Evolutionary conservation across 1,284 basidiomycete genomes (phyloP).

Genomic region (Leccinum pachyderme): DNA sequence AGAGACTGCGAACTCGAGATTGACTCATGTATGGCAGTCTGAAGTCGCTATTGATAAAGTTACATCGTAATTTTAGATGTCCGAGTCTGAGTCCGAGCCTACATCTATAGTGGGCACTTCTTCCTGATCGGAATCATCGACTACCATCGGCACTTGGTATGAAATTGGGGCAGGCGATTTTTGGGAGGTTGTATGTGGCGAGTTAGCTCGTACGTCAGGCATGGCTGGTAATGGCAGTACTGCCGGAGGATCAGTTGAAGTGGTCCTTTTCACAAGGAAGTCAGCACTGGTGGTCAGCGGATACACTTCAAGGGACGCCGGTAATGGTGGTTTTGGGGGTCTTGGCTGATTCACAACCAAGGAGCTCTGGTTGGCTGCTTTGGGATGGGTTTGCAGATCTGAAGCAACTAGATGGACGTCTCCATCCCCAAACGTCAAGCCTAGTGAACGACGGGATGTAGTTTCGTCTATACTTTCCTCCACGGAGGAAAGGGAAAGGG

Average conservation of each 20-base stretch:
- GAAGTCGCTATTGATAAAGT: background rate
- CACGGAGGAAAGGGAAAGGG: constrained; percentile 53
- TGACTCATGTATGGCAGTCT: background rate
- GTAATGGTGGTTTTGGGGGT: background rate
- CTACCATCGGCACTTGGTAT: constrained; percentile 12
- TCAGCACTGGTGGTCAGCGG: background rate
- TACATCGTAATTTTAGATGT: constrained; percentile 21
- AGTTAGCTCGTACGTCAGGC: background rate
- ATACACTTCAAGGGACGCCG: background rate
- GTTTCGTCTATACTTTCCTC: constrained; percentile 66
- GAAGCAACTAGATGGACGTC: background rate
- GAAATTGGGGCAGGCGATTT: constrained; percentile 6
- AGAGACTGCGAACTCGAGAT: constrained; percentile 21
- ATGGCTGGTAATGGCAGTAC: background rate
- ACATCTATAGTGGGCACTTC: constrained; percentile 53
- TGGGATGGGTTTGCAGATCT: background rate
- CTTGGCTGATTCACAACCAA: constrained; percentile 2
- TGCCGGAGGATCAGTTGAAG: background rate
- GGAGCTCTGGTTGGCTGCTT: constrained; percentile 4
- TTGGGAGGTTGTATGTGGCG: background rate
- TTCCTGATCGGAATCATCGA: constrained; percentile 46
- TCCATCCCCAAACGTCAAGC: constrained; percentile 25
- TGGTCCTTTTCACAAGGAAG: background rate
- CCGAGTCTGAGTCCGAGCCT: constrained; percentile 45
- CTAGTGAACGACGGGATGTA: constrained; percentile 43